Conservation (phyloP, 768 basidiomycete genomes). For the Serendipita sp. region DNA sequence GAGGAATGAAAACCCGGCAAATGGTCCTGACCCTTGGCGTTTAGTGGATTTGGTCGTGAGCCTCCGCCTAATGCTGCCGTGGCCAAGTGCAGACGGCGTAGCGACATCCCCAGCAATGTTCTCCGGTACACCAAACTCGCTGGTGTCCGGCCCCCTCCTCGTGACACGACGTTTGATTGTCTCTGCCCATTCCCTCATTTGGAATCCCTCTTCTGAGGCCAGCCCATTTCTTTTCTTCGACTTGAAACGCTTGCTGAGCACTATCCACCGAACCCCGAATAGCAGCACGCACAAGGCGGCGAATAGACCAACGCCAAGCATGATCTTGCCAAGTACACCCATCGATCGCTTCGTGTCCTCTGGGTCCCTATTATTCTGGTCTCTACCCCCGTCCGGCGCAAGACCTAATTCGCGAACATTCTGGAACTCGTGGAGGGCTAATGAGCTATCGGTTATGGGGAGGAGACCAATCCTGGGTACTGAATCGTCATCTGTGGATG, state of each 20-base stretch:
- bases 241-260: slow-evolving; percentile 25
- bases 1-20: not conserved
- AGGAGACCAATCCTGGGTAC: slow-evolving; percentile 42
- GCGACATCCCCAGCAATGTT: not conserved
- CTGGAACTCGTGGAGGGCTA: slow-evolving; percentile 50
- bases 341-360: slow-evolving; percentile 8
- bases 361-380: slow-evolving; percentile 7
- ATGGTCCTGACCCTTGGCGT: not conserved
- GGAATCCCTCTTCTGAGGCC: not conserved
- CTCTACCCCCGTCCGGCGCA: not conserved
- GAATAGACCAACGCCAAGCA: slow-evolving; percentile 44
- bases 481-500: slow-evolving; percentile 14
- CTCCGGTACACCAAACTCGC: not conserved
- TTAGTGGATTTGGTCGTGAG: not conserved
- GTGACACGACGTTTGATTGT: not conserved
- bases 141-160: not conserved
- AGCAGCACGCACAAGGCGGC: slow-evolving; percentile 31
- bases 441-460: slow-evolving; percentile 41
- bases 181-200: not conserved
- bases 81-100: not conserved
- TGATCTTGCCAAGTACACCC: slow-evolving; percentile 25
- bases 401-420: slow-evolving; percentile 36
- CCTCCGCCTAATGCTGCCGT: not conserved
- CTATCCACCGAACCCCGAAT: slow-evolving; percentile 38
- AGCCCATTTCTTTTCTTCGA: slow-evolving; percentile 9